Conservation (phyloP, 2,329 filamentous ascomycete species). For the Venturia asperata region DNA sequence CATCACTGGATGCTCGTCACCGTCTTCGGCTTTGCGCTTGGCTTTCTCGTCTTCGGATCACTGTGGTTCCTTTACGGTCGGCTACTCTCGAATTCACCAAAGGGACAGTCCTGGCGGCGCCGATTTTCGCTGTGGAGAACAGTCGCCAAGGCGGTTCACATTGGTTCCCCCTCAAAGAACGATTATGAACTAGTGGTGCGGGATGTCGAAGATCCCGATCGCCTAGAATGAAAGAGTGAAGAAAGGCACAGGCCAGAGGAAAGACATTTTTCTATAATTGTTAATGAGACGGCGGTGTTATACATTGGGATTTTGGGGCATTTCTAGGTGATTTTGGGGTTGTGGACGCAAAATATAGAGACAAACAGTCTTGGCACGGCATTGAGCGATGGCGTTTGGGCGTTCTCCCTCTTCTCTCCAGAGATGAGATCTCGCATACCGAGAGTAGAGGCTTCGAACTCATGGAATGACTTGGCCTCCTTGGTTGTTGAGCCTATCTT, state of each 20-base stretch:
- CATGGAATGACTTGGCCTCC: neutral
- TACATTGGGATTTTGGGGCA: neutral
- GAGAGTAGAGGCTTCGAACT: neutral
- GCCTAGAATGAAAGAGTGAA: neutral
- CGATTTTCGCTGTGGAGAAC: constrained; percentile 6
- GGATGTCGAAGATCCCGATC: constrained; percentile 3
- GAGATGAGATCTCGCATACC: neutral
- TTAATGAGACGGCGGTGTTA: neutral
- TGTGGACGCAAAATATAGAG: neutral
- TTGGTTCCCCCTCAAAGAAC: neutral
- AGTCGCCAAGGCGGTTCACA: neutral
- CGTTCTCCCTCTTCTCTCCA: neutral
- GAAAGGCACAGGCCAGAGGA: neutral
- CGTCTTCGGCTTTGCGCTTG: constrained; percentile 46
- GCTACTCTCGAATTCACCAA: constrained; percentile 22
- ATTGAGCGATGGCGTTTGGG: constrained; percentile 13
- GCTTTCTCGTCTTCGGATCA: constrained; percentile 43
- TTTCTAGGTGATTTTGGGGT: neutral
- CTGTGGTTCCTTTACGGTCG: constrained; percentile 47
- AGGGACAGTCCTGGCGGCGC: constrained; percentile 12
- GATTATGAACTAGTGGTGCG: constrained; percentile 2
- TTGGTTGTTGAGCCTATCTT: neutral
- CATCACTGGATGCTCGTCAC: constrained; percentile 51
- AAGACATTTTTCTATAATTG: neutral
- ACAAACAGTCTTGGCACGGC: neutral